Conservation (phyloP, 345 rosid species). For the Bruguiera parviflora region DNA sequence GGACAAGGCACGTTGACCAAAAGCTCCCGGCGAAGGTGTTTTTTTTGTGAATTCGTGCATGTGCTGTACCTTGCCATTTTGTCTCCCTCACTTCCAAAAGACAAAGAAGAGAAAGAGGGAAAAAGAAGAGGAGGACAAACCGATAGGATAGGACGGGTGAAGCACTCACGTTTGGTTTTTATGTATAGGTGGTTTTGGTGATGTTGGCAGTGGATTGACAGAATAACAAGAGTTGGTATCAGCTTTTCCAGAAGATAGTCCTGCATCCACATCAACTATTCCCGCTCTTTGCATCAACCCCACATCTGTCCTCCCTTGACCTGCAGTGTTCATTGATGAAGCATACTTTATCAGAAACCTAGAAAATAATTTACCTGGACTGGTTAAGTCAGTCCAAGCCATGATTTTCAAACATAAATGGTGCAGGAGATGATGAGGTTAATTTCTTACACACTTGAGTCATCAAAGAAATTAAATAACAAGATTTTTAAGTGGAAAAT, state of each 20-base stretch:
- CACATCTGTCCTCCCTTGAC: constrained; percentile 38
- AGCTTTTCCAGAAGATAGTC: constrained; percentile 11
- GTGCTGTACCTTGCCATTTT: constrained; percentile 1
- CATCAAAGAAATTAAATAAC: constrained; percentile 18
- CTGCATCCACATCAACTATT: constrained; percentile 17
- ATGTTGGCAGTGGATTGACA: constrained; percentile 20
- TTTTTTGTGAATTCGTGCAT: constrained; percentile 24
- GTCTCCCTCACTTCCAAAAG: not conserved
- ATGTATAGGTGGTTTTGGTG: constrained; percentile 15
- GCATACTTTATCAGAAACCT: constrained; percentile 30
- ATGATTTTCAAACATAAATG: constrained; percentile 5
- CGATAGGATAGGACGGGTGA: not conserved
- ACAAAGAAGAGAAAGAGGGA: not conserved
- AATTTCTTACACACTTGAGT: constrained; percentile 10
- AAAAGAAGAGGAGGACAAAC: not conserved
- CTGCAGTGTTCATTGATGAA: constrained; percentile 35
- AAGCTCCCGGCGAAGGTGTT: constrained; percentile 4
- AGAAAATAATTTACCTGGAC: constrained; percentile 21
- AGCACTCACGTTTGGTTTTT: constrained; percentile 23
- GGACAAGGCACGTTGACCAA: constrained; percentile 24
- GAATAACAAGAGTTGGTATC: constrained; percentile 16
- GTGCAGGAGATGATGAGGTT: constrained; percentile 20
- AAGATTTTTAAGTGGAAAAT: constrained; percentile 10
- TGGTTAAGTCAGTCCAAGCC: constrained; percentile 10
- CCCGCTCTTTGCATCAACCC: constrained; percentile 31